A percentile compares a stretch with the other conserved stretches of the same genome.
phyloP scores from a whole-genome alignment of 2,329 filamentous ascomycete species.

The Aureobasidium sp. region DNA sequence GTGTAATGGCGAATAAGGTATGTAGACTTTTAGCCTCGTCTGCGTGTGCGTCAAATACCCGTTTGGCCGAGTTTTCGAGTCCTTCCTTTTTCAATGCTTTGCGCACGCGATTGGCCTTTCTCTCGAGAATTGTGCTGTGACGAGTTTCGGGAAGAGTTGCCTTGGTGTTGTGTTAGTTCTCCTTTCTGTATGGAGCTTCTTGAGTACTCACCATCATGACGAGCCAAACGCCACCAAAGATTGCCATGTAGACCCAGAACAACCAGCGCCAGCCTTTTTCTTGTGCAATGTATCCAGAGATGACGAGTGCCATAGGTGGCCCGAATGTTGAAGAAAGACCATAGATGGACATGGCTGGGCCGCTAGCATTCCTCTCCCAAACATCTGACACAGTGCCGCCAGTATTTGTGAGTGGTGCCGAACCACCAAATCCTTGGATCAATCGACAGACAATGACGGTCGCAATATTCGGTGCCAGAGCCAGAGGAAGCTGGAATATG shows the following conservation, averaged over 20 bases:
- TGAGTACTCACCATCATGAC: constrained; percentile 18
- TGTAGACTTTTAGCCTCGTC: constrained; percentile 12
- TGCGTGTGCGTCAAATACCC: constrained; percentile 16
- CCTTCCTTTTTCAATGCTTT: constrained; percentile 23
- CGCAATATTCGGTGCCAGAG: constrained; percentile 8
- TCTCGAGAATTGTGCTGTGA: constrained; percentile 22
- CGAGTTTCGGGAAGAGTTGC: constrained; percentile 22
- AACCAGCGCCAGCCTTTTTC: constrained; percentile 17
- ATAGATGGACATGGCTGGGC: constrained; percentile 28
- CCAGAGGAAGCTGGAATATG: constrained; percentile 23
- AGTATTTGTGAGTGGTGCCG: constrained; percentile 28
- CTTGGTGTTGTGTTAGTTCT: background rate
- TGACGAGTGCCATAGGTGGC: constrained; percentile 26
- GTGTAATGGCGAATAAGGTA: constrained; percentile 31
- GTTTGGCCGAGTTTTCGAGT: constrained; percentile 1
- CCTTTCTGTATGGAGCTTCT: no score
- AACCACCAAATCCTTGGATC: constrained; percentile 24
- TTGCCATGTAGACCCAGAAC: constrained; percentile 21
- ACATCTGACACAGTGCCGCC: constrained; percentile 25
- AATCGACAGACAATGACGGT: constrained; percentile 24
- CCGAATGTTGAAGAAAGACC: constrained; percentile 29
- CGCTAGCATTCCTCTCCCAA: constrained; percentile 25
- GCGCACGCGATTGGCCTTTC: constrained; percentile 63
- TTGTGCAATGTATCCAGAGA: constrained; percentile 27
- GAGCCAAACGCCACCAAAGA: constrained; percentile 18